Percentiles rank a stretch among this genome's conserved stretches.
Conservation (phyloP, 352 stramenopile genomes). For the Phytophthora pinifolia region DNA sequence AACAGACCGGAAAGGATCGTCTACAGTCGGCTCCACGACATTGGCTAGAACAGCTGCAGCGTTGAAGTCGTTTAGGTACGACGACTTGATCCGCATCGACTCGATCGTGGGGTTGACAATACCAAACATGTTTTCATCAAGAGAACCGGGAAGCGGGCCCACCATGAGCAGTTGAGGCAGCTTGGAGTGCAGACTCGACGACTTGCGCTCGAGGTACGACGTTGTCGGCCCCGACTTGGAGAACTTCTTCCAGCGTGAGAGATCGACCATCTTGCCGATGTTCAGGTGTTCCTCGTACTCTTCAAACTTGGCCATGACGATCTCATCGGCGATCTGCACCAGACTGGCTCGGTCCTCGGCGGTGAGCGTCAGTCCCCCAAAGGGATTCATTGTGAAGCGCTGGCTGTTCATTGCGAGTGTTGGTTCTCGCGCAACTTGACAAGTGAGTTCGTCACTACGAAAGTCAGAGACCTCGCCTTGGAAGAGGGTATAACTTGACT, state of each 20-base stretch:
- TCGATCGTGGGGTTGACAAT: conserved; percentile 33
- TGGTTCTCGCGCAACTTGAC: conserved; percentile 5
- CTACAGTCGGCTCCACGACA: conserved; percentile 36
- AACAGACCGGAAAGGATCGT: conserved; percentile 44
- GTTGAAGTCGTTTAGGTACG: conserved; percentile 27
- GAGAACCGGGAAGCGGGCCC: conserved; percentile 24
- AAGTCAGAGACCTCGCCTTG: neutral
- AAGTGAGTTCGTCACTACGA: conserved; percentile 4
- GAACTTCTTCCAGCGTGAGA: conserved; percentile 27
- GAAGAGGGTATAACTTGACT: conserved; percentile 6
- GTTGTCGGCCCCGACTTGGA: conserved; percentile 15
- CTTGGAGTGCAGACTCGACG: conserved; percentile 11
- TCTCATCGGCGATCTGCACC: conserved; percentile 12
- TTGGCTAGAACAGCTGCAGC: conserved; percentile 43
- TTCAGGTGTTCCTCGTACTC: conserved; percentile 23
- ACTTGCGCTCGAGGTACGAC: conserved; percentile 17
- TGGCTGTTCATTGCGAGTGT: conserved; percentile 13
- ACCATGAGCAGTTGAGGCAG: conserved; percentile 29
- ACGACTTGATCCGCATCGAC: conserved; percentile 29
- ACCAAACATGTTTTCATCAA: conserved; percentile 47
- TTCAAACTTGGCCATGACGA: conserved; percentile 24
- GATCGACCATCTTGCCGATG: conserved; percentile 14
- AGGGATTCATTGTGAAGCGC: conserved; percentile 25
- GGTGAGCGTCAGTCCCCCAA: conserved; percentile 5
- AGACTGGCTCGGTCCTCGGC: conserved; percentile 11